Evolutionary conservation across 192 early-diverging fungal genomes (phyloP), one percentile per base, ranked within the genome.

Genomic region (Mortierella claussenii): DNA sequence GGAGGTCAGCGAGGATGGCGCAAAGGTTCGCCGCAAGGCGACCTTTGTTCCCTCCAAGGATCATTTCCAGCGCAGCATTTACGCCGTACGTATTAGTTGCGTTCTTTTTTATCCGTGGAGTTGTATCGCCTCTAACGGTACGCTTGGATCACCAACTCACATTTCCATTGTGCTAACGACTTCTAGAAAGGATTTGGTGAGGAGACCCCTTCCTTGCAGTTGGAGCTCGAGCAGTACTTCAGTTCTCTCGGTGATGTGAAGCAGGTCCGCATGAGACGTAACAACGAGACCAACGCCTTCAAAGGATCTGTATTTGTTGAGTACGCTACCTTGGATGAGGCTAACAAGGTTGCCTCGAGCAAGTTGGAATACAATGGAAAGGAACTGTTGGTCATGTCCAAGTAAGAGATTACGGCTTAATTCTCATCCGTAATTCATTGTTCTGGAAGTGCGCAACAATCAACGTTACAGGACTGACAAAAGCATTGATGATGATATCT

Each of bases 231-330:
- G 52, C 58, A 76, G 52, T 69, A 65, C 49, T 88, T 88, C 40
- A 26, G 40, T 11, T 37, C 55, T 21, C 68, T 68, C 27, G 81
- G 82, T 17, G 79, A 84, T 59, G 83, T 85, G 24, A 59, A 81
- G 40, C 55, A 74, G 61, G 66, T 84, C 12, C 78, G 67, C 34
- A 66, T 66, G 54, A 67, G 62, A 46, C 53, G 56, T 30, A 55
- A 75, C 31, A 37, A 50, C n/a, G 33, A 42, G 20, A 50, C 45
- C 6, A 32, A 36, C 3, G 31, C 10, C 28, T 80, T 60, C 63
- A 62, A 87, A 82, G 85, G 83, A 33, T 79, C 76, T 3, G 84
- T 81, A n/a, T 86, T 80, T 74, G 68, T 88, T 27, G 83, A 88
- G 66, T 88, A 80, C 45, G 57, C 74, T 11, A 63, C 69, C 21